These are phyloP conservation scores for Furcasterigmium sp. DNA, from an alignment of 2,329 filamentous ascomycete genomes.

Conservation along the genomic window DNA sequence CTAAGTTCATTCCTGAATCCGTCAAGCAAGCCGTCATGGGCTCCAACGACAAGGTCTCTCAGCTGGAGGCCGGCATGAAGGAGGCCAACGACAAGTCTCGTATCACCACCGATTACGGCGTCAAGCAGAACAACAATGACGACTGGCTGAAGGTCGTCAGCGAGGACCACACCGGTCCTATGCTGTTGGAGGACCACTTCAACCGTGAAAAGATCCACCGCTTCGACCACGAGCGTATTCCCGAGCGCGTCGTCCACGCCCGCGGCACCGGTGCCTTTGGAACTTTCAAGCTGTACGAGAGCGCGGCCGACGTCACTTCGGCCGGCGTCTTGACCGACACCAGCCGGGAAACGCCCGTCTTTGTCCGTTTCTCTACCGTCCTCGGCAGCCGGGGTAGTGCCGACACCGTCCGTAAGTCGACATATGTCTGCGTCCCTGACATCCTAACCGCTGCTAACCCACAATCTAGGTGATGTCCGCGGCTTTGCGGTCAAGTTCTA, in stretches of 20 bases:
- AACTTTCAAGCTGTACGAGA: slow-evolving; percentile 40
- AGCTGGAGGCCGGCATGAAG: slow-evolving; percentile 54
- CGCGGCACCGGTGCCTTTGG: slow-evolving; percentile 54
- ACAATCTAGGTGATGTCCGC: slow-evolving; percentile 54
- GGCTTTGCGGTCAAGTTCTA: slow-evolving; percentile 78
- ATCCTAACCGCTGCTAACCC: background rate
- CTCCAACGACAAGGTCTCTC: slow-evolving; percentile 48
- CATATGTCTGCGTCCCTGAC: background rate
- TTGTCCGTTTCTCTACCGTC: slow-evolving; percentile 74
- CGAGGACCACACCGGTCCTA: slow-evolving; percentile 60
- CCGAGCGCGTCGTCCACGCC: slow-evolving; percentile 56
- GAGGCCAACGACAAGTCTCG: slow-evolving; percentile 52
- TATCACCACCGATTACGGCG: slow-evolving; percentile 74
- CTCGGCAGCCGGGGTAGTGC: slow-evolving; percentile 69
- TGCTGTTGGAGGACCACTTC: slow-evolving; percentile 66
- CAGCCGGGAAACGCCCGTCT: slow-evolving; percentile 60
- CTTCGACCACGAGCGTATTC: slow-evolving; percentile 64
- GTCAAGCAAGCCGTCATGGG: slow-evolving; percentile 36
- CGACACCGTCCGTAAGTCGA: slow-evolving; percentile 61
- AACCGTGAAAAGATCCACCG: slow-evolving; percentile 71
- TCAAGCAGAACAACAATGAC: slow-evolving; percentile 68
- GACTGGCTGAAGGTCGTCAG: slow-evolving; percentile 67
- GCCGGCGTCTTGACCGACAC: slow-evolving; percentile 65
- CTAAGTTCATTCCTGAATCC: slow-evolving; percentile 19
- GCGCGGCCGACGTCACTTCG: slow-evolving; percentile 56